Conservation (phyloP, 306 rosid genomes). For the Trichosanthes cucumerina region DNA sequence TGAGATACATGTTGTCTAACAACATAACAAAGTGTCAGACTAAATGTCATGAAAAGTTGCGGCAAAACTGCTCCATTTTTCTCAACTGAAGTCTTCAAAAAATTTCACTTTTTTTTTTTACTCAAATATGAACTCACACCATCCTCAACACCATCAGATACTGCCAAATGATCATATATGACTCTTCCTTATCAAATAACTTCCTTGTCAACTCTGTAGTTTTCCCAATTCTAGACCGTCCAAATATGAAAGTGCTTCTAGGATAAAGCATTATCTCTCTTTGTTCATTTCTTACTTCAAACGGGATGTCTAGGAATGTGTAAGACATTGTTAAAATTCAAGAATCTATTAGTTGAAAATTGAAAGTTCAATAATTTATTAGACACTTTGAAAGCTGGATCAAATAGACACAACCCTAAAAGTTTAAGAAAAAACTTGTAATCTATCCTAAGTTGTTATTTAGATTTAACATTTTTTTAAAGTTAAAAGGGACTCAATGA, state of each 20-base stretch:
- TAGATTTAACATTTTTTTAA: too few relatives aligned
- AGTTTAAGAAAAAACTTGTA: too few relatives aligned
- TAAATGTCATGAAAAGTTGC: slow-evolving; percentile 70
- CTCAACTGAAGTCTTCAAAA: slow-evolving; percentile 13
- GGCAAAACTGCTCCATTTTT: slow-evolving; percentile 20
- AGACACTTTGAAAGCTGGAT: too few relatives aligned
- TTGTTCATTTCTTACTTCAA: slow-evolving; percentile 59
- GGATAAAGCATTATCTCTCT: slow-evolving; percentile 39
- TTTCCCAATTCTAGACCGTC: slow-evolving; percentile 80
- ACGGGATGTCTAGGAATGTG: slow-evolving; percentile 59
- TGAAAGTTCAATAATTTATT: too few relatives aligned
- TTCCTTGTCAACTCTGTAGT: slow-evolving; percentile 73
- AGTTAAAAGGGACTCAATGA: too few relatives aligned
- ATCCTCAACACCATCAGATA: slow-evolving; percentile 13
- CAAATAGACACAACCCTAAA: too few relatives aligned
- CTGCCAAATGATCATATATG: slow-evolving; percentile 25
- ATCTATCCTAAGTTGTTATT: too few relatives aligned
- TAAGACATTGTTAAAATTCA: too few relatives aligned
- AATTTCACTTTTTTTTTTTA: background rate
- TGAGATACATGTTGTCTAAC: slow-evolving; percentile 50
- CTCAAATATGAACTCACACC: slow-evolving; percentile 14
- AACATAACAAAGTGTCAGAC: slow-evolving; percentile 56
- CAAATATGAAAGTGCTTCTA: slow-evolving; percentile 50
- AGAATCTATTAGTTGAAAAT: too few relatives aligned
- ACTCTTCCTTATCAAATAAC: slow-evolving; percentile 40